These are phyloP conservation scores for Rhododendron ferrugineum DNA, from an alignment of 148 eudicot genomes.

Conservation along the genomic window DNA sequence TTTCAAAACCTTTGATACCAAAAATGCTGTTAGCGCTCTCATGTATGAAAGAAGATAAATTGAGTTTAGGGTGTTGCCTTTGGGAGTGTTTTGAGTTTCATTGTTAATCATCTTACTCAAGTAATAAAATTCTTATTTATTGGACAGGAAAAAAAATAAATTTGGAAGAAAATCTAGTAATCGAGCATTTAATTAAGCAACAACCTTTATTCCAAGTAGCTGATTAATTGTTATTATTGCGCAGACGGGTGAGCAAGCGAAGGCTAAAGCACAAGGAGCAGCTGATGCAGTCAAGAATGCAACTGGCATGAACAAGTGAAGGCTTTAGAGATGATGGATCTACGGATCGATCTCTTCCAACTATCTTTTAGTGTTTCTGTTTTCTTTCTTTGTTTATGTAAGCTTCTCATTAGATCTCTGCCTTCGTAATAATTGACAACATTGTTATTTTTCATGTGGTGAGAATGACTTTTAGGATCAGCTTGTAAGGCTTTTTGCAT, in stretches of 20 bases:
- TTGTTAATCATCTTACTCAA: no score
- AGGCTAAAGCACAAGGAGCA: conserved; percentile 50
- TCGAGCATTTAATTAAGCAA: no score
- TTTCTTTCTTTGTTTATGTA: not conserved
- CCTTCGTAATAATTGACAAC: not conserved
- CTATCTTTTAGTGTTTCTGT: not conserved
- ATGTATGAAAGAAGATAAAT: no score
- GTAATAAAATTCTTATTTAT: no score
- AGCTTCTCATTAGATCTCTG: not conserved
- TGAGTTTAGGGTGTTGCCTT: no score
- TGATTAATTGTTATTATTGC: not conserved
- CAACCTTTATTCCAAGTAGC: no score
- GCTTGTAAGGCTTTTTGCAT: not conserved
- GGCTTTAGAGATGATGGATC: not conserved
- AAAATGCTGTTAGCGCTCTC: no score
- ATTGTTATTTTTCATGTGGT: not conserved
- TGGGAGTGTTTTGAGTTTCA: no score
- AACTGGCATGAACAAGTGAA: conserved; percentile 49
- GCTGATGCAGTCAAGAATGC: conserved; percentile 57
- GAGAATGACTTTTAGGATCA: not conserved
- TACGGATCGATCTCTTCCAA: not conserved
- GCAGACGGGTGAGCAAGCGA: conserved; percentile 56
- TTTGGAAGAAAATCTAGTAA: no score
- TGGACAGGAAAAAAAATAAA: no score
- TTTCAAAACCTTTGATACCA: no score